Conservation (phyloP, 2,329 filamentous ascomycete species). For the Bretziella fagacearum region DNA sequence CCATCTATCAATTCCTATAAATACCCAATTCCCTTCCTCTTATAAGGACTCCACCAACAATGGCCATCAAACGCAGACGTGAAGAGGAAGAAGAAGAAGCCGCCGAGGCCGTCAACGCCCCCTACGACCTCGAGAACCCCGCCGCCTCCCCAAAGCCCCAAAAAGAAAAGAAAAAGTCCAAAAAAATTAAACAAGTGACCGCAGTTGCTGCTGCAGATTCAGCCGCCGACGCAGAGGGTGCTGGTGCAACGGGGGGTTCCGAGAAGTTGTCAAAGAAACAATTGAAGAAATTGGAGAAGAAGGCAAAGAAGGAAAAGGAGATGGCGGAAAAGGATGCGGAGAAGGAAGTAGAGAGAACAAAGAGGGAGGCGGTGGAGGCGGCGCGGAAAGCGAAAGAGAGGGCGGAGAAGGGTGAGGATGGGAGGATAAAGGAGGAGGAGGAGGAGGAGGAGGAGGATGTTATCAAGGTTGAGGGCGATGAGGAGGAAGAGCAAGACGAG, state of each 20-base stretch:
- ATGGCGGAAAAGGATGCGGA: conserved; percentile 21
- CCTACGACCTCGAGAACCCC: conserved; percentile 16
- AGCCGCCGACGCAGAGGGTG: neutral
- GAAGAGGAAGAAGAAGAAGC: conserved; percentile 18
- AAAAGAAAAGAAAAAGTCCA: conserved; percentile 15
- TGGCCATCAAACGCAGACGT: conserved; percentile 13
- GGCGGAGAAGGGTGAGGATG: conserved; percentile 16
- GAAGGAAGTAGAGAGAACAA: conserved; percentile 16
- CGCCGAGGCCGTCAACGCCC: conserved; percentile 16
- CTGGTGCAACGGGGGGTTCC: neutral
- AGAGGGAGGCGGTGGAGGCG: conserved; percentile 16
- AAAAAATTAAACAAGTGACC: conserved; percentile 16
- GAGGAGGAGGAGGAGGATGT: conserved; percentile 17
- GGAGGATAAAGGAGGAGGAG: conserved; percentile 17
- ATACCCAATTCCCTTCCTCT: neutral
- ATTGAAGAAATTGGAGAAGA: conserved; percentile 20
- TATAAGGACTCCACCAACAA: neutral
- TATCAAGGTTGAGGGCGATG: conserved; percentile 15
- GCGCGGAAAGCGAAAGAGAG: conserved; percentile 20
- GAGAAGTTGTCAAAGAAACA: conserved; percentile 19
- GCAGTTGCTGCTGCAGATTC: conserved; percentile 10
- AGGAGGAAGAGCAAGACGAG: conserved; percentile 19
- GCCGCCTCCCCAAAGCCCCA: conserved; percentile 11
- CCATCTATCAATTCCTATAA: neutral
- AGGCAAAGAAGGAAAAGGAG: conserved; percentile 20